phyloP scores from a whole-genome alignment of 1,284 basidiomycete genomes.

The Exsudoporus floridanus region DNA sequence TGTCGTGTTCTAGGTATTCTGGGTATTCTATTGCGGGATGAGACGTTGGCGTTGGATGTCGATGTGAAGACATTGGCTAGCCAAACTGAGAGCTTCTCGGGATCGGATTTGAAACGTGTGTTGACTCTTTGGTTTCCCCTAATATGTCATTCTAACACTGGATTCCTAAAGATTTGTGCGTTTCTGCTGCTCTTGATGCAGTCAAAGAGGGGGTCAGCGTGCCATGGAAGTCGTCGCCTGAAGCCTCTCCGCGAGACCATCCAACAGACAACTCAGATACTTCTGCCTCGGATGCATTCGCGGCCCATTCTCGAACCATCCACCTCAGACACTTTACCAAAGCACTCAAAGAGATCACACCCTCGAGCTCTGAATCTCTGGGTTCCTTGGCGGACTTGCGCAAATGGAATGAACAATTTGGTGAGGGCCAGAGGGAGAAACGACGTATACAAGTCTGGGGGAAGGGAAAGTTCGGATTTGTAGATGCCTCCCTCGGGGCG shows the following conservation, averaged over 20 bases:
- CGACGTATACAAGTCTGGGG: slow-evolving; percentile 71
- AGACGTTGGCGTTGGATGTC: slow-evolving; percentile 68
- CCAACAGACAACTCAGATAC: slow-evolving; percentile 4
- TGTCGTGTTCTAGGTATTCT: slow-evolving; percentile 66
- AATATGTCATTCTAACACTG: slow-evolving; percentile 14
- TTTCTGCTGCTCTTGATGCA: slow-evolving; percentile 84
- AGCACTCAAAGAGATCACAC: slow-evolving; percentile 83
- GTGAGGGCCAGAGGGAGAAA: slow-evolving; percentile 67
- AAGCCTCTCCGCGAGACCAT: slow-evolving; percentile 14
- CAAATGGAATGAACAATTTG: slow-evolving; percentile 92
- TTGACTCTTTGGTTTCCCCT: slow-evolving; percentile 13
- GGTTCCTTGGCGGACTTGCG: slow-evolving; percentile 80
- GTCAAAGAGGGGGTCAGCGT: slow-evolving; percentile 80
- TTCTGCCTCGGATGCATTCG: slow-evolving; percentile 1
- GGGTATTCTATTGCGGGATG: slow-evolving; percentile 78
- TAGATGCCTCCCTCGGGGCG: slow-evolving; percentile 39
- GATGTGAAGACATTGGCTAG: slow-evolving; percentile 64
- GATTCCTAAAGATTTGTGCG: slow-evolving; percentile 70
- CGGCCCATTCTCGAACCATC: slow-evolving; percentile 43
- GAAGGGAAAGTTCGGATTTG: slow-evolving; percentile 72
- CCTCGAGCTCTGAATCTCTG: slow-evolving; percentile 78
- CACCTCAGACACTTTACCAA: slow-evolving; percentile 70
- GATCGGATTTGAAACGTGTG: slow-evolving; percentile 91
- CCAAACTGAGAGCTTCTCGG: slow-evolving; percentile 84
- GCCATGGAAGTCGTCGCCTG: slow-evolving; percentile 58